Conservation (phyloP, 345 rosid genomes). For the Linum usitatissimum region DNA sequence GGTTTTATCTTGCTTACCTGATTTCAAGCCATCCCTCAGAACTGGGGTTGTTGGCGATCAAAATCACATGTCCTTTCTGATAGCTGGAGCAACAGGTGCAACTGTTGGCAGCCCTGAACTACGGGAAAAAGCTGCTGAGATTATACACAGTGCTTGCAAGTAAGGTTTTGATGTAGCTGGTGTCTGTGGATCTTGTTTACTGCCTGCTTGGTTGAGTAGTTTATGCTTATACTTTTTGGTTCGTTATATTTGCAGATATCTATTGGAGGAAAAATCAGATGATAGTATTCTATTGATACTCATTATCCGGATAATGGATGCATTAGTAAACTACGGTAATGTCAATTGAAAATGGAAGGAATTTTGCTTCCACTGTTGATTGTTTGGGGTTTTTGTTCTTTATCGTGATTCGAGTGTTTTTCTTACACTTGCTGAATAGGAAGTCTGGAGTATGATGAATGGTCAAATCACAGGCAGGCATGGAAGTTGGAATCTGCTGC, state of each 20-base stretch:
- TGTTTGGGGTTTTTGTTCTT: constrained; percentile 9
- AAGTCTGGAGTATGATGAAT: constrained; percentile 88
- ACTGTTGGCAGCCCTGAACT: constrained; percentile 69
- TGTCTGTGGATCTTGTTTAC: constrained; percentile 4
- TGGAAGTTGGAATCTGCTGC: constrained; percentile 99
- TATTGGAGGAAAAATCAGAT: constrained; percentile 87
- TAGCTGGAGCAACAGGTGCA: constrained; percentile 93
- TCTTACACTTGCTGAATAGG: constrained; percentile 32
- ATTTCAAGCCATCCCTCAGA: constrained; percentile 75
- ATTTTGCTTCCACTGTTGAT: not conserved
- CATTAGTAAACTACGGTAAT: constrained; percentile 87
- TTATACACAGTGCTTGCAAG: constrained; percentile 81
- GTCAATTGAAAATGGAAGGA: constrained; percentile 10
- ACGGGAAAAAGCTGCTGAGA: constrained; percentile 79
- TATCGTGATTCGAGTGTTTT: constrained; percentile 3
- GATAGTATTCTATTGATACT: constrained; percentile 90
- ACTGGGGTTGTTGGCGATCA: constrained; percentile 48
- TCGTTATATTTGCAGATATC: constrained; percentile 43
- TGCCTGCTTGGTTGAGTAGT: not conserved
- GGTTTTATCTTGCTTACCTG: constrained; percentile 96
- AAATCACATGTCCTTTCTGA: constrained; percentile 48
- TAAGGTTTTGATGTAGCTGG: constrained; percentile 32
- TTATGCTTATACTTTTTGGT: constrained; percentile 17
- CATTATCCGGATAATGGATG: constrained; percentile 86
- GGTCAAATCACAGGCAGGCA: constrained; percentile 96